Evolutionary conservation across 164 flowering plant species (phyloP).

Genomic region (Cinnamomum chago): DNA sequence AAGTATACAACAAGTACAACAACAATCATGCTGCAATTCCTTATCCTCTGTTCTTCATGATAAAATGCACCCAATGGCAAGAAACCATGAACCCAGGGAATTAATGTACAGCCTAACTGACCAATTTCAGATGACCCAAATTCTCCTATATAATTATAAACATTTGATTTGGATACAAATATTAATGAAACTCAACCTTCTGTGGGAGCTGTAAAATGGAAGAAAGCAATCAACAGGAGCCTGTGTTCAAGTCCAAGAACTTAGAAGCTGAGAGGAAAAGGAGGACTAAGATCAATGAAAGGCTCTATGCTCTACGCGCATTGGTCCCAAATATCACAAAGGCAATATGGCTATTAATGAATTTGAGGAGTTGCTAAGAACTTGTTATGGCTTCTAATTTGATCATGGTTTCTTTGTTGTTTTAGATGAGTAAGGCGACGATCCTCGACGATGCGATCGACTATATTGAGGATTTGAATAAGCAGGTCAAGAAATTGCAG

Average conservation of each 20-base stretch:
- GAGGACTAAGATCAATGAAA: conserved; percentile 50
- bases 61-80: neutral
- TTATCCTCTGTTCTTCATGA: neutral
- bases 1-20: neutral
- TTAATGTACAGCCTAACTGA: neutral
- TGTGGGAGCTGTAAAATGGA: neutral
- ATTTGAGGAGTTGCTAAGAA: neutral
- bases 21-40: neutral
- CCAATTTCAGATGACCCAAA: neutral
- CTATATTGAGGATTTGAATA: conserved; percentile 51
- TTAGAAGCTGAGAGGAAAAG: conserved; percentile 69
- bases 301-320: conserved; percentile 56
- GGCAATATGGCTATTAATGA: conserved; percentile 25
- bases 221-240: neutral
- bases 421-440: conserved; percentile 65
- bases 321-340: conserved; percentile 81
- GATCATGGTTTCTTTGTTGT: neutral
- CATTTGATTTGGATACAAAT: neutral
- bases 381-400: neutral
- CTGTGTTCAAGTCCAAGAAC: conserved; percentile 59
- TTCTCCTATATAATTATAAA: neutral
- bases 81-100: neutral
- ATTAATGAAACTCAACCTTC: neutral
- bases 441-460: conserved; percentile 62
- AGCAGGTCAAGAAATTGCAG: conserved; percentile 37